Conservation (phyloP, 1,284 basidiomycete species). For the Rhodotorula sp. region DNA sequence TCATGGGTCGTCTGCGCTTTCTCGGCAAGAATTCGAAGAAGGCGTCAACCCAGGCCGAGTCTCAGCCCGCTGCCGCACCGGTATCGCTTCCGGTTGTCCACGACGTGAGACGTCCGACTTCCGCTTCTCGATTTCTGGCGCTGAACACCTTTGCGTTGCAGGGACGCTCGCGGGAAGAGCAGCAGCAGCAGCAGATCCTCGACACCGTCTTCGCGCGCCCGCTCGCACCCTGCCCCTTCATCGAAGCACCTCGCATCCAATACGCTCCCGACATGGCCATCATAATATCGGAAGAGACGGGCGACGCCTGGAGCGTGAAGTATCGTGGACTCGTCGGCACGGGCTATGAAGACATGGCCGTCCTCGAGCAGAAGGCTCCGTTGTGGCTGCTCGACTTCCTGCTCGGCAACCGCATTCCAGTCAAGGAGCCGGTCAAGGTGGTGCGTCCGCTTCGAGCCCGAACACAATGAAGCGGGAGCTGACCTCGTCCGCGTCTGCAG, state of each 20-base stretch:
- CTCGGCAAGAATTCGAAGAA: constrained; percentile 40
- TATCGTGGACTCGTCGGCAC: constrained; percentile 68
- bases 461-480: background rate
- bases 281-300: constrained; percentile 77
- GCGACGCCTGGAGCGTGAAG: constrained; percentile 69
- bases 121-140: background rate
- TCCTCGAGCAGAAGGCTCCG: constrained; percentile 76
- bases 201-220: constrained; percentile 67
- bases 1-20: constrained; percentile 36
- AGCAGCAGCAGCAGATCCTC: constrained; percentile 54
- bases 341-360: constrained; percentile 63
- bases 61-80: constrained; percentile 18
- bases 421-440: constrained; percentile 70
- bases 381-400: constrained; percentile 87
- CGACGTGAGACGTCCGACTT: constrained; percentile 7
- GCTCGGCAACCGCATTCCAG: constrained; percentile 53
- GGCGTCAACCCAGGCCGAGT: constrained; percentile 12
- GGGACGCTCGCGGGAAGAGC: constrained; percentile 41
- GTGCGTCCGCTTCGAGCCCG: constrained; percentile 2
- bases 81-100: background rate
- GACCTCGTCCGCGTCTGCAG: background rate
- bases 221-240: constrained; percentile 66
- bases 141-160: background rate
- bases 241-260: constrained; percentile 68
- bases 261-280: constrained; percentile 67